A percentile compares a stretch with the other conserved stretches of the same genome.
Evolutionary conservation across 306 rosid species (phyloP).

Genomic region (Nissolia schottii): DNA sequence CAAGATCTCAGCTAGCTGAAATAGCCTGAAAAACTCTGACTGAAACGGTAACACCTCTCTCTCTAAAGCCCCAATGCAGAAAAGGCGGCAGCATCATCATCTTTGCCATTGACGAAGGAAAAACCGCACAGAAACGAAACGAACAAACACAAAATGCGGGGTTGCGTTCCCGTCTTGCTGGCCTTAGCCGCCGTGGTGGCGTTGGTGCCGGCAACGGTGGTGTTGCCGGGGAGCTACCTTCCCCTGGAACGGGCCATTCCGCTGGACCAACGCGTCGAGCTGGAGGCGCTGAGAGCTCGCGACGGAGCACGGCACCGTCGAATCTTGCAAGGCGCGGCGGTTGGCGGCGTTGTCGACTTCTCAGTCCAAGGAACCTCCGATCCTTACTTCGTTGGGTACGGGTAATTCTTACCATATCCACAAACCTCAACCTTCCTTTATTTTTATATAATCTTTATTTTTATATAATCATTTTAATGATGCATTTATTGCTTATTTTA

Average conservation of each 20-base stretch:
- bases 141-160: conserved; percentile 46
- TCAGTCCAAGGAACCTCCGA: conserved; percentile 89
- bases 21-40: no score
- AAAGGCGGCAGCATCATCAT: conserved; percentile 14
- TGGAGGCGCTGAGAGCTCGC: conserved; percentile 57
- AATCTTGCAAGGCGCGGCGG: conserved; percentile 54
- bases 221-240: conserved; percentile 43
- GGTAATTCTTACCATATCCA: conserved; percentile 14
- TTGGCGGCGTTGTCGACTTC: conserved; percentile 73
- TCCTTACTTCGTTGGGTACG: conserved; percentile 75
- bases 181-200: conserved; percentile 21
- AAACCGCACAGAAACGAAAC: background rate
- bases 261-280: conserved; percentile 41
- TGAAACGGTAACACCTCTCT: background rate
- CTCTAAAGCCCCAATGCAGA: conserved; percentile 33
- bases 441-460: no score
- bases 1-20: background rate
- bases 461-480: background rate
- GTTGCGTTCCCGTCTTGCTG: conserved; percentile 19
- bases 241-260: conserved; percentile 72
- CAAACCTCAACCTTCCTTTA: background rate
- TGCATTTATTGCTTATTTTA: conserved; percentile 3
- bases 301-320: conserved; percentile 73
- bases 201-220: conserved; percentile 31
- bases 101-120: conserved; percentile 22